Evolutionary conservation across 2,329 filamentous ascomycete genomes (phyloP).

Genomic region (Diaporthe ilicicola): DNA sequence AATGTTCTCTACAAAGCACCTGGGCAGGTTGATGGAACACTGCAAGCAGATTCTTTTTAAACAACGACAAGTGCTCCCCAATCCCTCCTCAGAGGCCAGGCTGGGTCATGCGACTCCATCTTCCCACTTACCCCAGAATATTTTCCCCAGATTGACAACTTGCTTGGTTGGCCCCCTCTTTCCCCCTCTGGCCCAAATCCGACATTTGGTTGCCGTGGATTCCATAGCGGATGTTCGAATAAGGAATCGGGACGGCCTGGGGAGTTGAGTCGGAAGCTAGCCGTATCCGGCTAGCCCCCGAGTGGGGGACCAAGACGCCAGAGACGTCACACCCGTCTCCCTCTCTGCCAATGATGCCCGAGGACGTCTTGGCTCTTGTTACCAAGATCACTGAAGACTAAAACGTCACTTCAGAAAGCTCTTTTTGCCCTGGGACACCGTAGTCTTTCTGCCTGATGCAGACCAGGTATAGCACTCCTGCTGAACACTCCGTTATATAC

Average conservation of each 20-base stretch:
- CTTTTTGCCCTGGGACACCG: too few relatives aligned
- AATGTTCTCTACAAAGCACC: not conserved
- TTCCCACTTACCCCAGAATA: not conserved
- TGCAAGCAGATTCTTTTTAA: not conserved
- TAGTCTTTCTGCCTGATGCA: not conserved
- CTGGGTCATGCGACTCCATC: not conserved
- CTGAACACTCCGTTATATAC: not conserved
- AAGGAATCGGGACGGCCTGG: not conserved
- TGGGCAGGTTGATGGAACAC: not conserved
- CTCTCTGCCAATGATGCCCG: too few relatives aligned
- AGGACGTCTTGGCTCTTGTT: too few relatives aligned
- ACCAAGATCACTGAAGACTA: too few relatives aligned
- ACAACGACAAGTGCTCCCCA: not conserved
- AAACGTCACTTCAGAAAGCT: too few relatives aligned
- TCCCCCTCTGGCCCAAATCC: not conserved
- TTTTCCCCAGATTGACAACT: not conserved
- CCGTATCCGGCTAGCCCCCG: not conserved
- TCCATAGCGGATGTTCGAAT: not conserved
- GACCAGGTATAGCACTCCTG: not conserved
- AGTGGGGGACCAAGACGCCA: not conserved
- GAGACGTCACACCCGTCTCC: too few relatives aligned
- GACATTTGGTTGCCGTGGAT: not conserved
- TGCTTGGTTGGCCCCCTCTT: too few relatives aligned
- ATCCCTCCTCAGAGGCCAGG: not conserved
- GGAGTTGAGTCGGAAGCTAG: not conserved